phyloP scores from a whole-genome alignment of 805 yeast genomes.

The Yamadazyma tumulicola region DNA sequence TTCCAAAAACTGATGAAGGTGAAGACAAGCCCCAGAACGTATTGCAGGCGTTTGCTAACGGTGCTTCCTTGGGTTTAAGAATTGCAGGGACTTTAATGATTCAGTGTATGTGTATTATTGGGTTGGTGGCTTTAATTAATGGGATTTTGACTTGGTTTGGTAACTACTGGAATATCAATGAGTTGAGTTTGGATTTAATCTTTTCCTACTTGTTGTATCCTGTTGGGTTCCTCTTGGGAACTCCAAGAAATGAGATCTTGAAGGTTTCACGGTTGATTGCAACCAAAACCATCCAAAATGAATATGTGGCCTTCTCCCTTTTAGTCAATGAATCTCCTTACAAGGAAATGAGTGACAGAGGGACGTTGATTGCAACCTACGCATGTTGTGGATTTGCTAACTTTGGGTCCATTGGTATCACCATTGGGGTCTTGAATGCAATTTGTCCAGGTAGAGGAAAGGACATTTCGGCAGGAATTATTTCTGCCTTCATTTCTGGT shows the following conservation, averaged over 20 bases:
- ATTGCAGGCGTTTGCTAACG: constrained; percentile 55
- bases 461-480: constrained; percentile 44
- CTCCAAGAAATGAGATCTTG: constrained; percentile 49
- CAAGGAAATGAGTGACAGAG: constrained; percentile 46
- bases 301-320: constrained; percentile 52
- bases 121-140: constrained; percentile 52
- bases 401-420: constrained; percentile 59
- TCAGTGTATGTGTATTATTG: constrained; percentile 60
- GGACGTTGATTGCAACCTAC: constrained; percentile 54
- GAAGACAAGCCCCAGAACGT: constrained; percentile 43
- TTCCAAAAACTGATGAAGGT: constrained; percentile 40
- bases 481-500: constrained; percentile 51
- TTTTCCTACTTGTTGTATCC: constrained; percentile 59
- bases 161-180: constrained; percentile 54
- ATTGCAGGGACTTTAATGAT: constrained; percentile 57
- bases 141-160: constrained; percentile 60
- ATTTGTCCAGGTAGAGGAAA: constrained; percentile 49
- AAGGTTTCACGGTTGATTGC: constrained; percentile 51
- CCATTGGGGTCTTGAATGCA: constrained; percentile 56
- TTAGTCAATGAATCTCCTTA: constrained; percentile 41
- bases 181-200: constrained; percentile 52
- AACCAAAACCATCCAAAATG: constrained; percentile 58
- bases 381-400: constrained; percentile 64
- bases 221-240: constrained; percentile 55
- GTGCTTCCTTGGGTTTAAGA: constrained; percentile 55